phyloP scores from a whole-genome alignment of 2,329 filamentous ascomycete species.

The Pezicula neosporulosa region DNA sequence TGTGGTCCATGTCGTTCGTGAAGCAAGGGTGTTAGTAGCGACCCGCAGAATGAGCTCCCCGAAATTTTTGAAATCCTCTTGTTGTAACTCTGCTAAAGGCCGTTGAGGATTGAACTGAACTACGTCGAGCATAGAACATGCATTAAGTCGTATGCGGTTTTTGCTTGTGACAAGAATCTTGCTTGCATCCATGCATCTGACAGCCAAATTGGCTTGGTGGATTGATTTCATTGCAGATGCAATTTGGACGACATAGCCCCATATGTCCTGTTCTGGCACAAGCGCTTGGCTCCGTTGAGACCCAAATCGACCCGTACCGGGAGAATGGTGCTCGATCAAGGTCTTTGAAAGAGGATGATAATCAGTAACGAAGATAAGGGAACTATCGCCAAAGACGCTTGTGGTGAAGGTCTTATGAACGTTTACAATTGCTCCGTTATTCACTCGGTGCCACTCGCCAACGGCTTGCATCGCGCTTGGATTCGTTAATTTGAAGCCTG shows the following conservation, averaged over 20 bases:
- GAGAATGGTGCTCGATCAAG: slow-evolving; percentile 76
- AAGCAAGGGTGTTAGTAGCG: slow-evolving; percentile 62
- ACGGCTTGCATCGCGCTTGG: slow-evolving; percentile 84
- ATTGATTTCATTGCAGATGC: slow-evolving; percentile 84
- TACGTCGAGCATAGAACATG: slow-evolving; percentile 86
- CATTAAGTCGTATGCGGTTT: slow-evolving; percentile 83
- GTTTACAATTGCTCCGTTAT: slow-evolving; percentile 77
- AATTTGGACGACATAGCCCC: slow-evolving; percentile 91
- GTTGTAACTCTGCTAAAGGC: slow-evolving; percentile 72
- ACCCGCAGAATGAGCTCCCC: slow-evolving; percentile 82
- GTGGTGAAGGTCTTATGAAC: slow-evolving; percentile 93
- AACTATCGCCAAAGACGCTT: slow-evolving; percentile 88
- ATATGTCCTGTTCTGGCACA: slow-evolving; percentile 72
- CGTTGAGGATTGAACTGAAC: slow-evolving; percentile 73
- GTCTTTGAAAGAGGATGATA: slow-evolving; percentile 92
- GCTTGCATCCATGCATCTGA: slow-evolving; percentile 78
- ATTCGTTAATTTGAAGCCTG: slow-evolving; percentile 81
- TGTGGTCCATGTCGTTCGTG: slow-evolving; percentile 33
- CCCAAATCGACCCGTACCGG: slow-evolving; percentile 31
- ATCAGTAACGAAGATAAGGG: slow-evolving; percentile 88
- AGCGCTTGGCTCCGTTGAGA: slow-evolving; percentile 29
- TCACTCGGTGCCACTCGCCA: slow-evolving; percentile 84
- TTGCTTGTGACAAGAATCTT: slow-evolving; percentile 91
- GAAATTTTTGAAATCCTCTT: slow-evolving; percentile 82
- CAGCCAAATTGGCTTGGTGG: slow-evolving; percentile 76